Evolutionary conservation across 1,284 basidiomycete genomes (phyloP).

Genomic region (Boletus holoroseus): DNA sequence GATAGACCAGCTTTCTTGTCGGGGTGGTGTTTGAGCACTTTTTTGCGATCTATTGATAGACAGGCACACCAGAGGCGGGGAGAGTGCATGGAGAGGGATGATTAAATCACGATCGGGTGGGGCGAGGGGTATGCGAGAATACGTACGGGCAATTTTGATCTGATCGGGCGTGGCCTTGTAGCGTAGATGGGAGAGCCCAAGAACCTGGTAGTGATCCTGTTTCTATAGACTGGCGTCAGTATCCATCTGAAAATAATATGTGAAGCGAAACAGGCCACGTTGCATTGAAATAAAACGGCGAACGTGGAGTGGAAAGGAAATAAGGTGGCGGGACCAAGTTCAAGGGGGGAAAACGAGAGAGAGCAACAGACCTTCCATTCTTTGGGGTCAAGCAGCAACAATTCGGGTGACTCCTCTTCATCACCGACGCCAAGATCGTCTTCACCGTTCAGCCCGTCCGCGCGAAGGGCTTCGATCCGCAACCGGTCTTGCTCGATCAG

Average conservation of each 20-base stretch:
- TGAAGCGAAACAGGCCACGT: background rate
- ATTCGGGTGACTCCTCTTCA: conserved; percentile 75
- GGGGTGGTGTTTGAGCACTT: conserved; percentile 98
- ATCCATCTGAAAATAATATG: conserved; percentile 1
- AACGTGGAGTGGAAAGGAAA: background rate
- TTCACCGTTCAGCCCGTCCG: conserved; percentile 53
- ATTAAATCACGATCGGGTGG: conserved; percentile 11
- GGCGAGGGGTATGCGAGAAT: conserved; percentile 2
- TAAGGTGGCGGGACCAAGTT: background rate
- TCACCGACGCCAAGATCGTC: conserved; percentile 93
- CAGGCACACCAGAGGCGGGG: background rate
- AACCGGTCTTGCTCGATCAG: conserved; percentile 51
- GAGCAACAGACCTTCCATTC: conserved; percentile 85
- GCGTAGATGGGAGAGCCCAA: conserved; percentile 87
- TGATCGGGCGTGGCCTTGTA: conserved; percentile 87
- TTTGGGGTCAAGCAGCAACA: conserved; percentile 84
- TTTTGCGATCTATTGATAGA: conserved; percentile 78
- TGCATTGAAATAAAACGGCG: background rate
- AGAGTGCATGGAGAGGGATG: background rate
- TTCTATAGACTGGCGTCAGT: conserved; percentile 47
- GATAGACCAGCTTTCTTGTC: conserved; percentile 89
- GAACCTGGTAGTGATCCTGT: conserved; percentile 97
- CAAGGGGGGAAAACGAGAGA: background rate
- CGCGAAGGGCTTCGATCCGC: conserved; percentile 50
- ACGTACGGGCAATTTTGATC: conserved; percentile 94